Evolutionary conservation across 768 basidiomycete genomes (phyloP).

Genomic region (Chiua virens): DNA sequence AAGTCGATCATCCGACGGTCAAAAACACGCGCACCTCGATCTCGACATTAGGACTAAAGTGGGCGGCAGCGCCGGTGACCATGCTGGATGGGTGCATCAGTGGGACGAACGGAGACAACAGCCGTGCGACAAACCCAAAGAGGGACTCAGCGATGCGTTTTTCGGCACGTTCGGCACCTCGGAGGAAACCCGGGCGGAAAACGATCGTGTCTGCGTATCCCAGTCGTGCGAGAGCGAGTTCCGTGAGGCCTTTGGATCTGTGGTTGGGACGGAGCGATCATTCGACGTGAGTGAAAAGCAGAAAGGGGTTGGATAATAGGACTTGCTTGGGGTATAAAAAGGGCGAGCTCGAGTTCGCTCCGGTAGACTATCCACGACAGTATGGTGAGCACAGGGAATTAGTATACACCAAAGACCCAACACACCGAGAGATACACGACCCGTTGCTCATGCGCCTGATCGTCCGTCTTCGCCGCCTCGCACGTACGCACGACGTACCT

Average conservation of each 20-base stretch:
- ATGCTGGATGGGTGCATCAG: constrained; percentile 26
- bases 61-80: constrained; percentile 38
- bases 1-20: not conserved
- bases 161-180: constrained; percentile 46
- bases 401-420: constrained; percentile 26
- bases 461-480: constrained; percentile 54
- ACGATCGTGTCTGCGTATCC: constrained; percentile 73
- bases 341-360: constrained; percentile 48
- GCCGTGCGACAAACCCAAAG: constrained; percentile 36
- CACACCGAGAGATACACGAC: constrained; percentile 66
- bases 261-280: not conserved
- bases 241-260: constrained; percentile 77
- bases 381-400: too few relatives aligned
- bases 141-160: constrained; percentile 41
- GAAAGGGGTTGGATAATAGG: not conserved
- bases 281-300: not conserved
- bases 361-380: constrained; percentile 38
- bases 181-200: constrained; percentile 62
- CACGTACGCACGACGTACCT: constrained; percentile 80
- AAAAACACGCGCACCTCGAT: constrained; percentile 42
- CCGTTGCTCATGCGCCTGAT: constrained; percentile 48
- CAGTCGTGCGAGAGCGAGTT: constrained; percentile 60
- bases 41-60: constrained; percentile 37
- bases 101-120: too few relatives aligned
- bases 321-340: constrained; percentile 53